phyloP scores from a whole-genome alignment of 179 eudicot species.

The Beta corolliflora region DNA sequence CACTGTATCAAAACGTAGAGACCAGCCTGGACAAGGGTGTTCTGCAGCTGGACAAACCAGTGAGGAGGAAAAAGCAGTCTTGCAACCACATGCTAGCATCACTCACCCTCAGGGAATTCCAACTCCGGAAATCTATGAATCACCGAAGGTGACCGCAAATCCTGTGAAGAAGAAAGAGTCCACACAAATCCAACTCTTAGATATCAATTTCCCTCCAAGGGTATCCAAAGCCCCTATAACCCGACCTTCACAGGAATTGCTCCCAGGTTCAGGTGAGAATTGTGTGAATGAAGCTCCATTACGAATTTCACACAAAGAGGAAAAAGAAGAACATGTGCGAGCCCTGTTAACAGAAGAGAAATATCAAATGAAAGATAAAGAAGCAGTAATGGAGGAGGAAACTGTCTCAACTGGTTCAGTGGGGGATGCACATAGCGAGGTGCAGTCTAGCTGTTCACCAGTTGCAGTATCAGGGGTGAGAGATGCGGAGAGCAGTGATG shows the following conservation, averaged over 20 bases:
- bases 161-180: slow-evolving; percentile 48
- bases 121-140: slow-evolving; percentile 76
- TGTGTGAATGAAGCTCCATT: slow-evolving; percentile 34
- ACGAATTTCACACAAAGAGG: slow-evolving; percentile 27
- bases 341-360: slow-evolving; percentile 11
- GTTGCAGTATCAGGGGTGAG: slow-evolving; percentile 41
- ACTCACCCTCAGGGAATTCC: slow-evolving; percentile 75
- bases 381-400: slow-evolving; percentile 34
- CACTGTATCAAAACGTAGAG: slow-evolving; percentile 39
- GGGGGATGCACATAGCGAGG: slow-evolving; percentile 66
- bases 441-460: slow-evolving; percentile 66
- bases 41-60: slow-evolving; percentile 35
- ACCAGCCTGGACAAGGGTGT: slow-evolving; percentile 43
- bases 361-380: slow-evolving; percentile 15
- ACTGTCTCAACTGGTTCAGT: slow-evolving; percentile 61
- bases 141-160: slow-evolving; percentile 60
- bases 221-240: slow-evolving; percentile 38
- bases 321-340: slow-evolving; percentile 18
- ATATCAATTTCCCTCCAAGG: slow-evolving; percentile 78
- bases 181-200: slow-evolving; percentile 61
- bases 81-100: slow-evolving; percentile 33
- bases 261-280: slow-evolving; percentile 46
- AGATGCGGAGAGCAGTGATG: slow-evolving; percentile 76
- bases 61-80: slow-evolving; percentile 37
- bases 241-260: slow-evolving; percentile 26